phyloP scores from a whole-genome alignment of 192 early-diverging fungal genomes.

The Rhizoclosmatium sp. region DNA sequence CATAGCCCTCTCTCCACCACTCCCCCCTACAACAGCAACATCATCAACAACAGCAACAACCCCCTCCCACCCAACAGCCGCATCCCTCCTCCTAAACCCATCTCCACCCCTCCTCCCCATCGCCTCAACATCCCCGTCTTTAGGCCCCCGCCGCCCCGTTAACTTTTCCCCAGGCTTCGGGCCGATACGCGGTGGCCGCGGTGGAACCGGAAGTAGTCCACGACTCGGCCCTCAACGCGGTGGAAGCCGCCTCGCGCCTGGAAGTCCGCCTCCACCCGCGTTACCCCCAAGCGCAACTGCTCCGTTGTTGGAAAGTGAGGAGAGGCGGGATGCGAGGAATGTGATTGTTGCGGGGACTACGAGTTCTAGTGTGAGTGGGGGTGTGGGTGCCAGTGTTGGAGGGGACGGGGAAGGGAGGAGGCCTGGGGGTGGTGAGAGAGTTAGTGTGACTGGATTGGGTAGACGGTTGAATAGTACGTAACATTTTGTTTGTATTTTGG shows the following conservation, averaged over 20 bases:
- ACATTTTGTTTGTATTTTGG: background rate
- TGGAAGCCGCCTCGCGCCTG: background rate
- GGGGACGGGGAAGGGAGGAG: background rate
- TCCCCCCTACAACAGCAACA: constrained; percentile 3
- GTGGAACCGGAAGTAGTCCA: background rate
- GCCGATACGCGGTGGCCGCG: background rate
- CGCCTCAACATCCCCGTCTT: background rate
- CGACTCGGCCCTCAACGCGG: background rate
- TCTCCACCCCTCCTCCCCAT: background rate
- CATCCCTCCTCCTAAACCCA: background rate
- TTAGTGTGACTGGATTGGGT: background rate
- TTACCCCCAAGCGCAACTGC: background rate
- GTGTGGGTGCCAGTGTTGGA: background rate
- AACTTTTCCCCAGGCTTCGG: background rate
- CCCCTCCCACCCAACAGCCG: background rate
- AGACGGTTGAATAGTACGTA: background rate
- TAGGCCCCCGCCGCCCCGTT: background rate
- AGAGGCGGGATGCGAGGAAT: background rate
- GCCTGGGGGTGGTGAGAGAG: background rate
- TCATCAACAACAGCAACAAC: background rate
- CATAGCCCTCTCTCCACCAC: background rate
- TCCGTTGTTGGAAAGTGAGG: background rate
- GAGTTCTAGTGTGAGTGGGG: background rate
- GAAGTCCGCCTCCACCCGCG: background rate
- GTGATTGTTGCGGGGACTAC: background rate